These are phyloP conservation scores for Lumnitzera racemosa DNA, from an alignment of 345 rosid species.

Conservation along the genomic window DNA sequence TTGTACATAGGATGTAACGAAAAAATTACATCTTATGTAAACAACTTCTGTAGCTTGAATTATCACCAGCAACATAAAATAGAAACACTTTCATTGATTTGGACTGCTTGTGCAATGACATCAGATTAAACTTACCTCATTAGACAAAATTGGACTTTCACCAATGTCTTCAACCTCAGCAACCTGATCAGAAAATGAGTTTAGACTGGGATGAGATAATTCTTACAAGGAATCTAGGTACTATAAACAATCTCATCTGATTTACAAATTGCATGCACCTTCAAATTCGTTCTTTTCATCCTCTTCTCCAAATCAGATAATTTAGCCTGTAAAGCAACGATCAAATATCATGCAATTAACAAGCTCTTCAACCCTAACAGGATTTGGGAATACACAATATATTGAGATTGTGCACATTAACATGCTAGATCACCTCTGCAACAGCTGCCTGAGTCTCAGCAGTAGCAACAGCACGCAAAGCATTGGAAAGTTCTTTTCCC, in stretches of 20 bases:
- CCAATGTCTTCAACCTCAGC: slow-evolving; percentile 25
- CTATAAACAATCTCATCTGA: not conserved
- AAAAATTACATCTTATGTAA: no score
- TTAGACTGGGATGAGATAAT: not conserved
- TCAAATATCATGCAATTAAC: not conserved
- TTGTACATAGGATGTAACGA: no score
- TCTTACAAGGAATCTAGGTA: not conserved
- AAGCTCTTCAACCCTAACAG: slow-evolving; percentile 5
- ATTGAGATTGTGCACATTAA: not conserved
- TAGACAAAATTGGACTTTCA: slow-evolving; percentile 34
- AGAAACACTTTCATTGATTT: no score
- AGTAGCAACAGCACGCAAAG: slow-evolving; percentile 63
- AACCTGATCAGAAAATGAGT: slow-evolving; percentile 24
- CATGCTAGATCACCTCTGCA: slow-evolving; percentile 54
- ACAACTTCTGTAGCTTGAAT: no score
- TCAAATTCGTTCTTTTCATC: slow-evolving; percentile 42
- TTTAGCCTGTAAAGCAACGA: slow-evolving; percentile 40
- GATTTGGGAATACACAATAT: not conserved
- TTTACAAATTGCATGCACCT: slow-evolving; percentile 35
- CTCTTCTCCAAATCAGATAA: slow-evolving; percentile 69
- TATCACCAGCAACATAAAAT: no score
- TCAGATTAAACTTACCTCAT: slow-evolving; percentile 44
- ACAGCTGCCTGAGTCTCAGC: slow-evolving; percentile 86
- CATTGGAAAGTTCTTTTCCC: slow-evolving; percentile 65
- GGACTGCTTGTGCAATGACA: no score